phyloP scores from a whole-genome alignment of 768 basidiomycete species.

The Tricholoma sp. region DNA sequence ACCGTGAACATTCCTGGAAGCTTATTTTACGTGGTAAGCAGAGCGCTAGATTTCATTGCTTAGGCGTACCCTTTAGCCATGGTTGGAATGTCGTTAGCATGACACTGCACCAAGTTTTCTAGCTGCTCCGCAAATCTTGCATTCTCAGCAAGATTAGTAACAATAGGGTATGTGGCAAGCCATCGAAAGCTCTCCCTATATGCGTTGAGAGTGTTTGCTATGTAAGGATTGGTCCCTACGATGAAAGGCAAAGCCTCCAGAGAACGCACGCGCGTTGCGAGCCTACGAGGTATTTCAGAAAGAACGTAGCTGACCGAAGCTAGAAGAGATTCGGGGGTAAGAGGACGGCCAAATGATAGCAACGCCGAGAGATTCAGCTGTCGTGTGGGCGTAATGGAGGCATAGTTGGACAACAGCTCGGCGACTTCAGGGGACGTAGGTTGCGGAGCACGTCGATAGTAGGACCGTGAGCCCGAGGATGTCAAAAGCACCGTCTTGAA shows the following conservation, averaged over 20 bases:
- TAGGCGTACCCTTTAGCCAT: slow-evolving; percentile 76
- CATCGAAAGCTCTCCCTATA: slow-evolving; percentile 68
- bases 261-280: slow-evolving; percentile 69
- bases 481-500: slow-evolving; percentile 5
- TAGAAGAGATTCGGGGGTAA: slow-evolving; percentile 65
- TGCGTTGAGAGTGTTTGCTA: slow-evolving; percentile 63
- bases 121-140: slow-evolving; percentile 60
- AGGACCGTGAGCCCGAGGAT: slow-evolving; percentile 6
- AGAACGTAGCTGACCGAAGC: slow-evolving; percentile 71
- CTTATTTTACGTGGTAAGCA: slow-evolving; percentile 28
- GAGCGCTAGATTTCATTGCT: not conserved
- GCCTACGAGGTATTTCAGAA: slow-evolving; percentile 70
- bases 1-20: slow-evolving; percentile 81
- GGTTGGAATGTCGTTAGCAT: slow-evolving; percentile 85
- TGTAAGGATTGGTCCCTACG: slow-evolving; percentile 84
- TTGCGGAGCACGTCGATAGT: slow-evolving; percentile 37
- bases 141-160: slow-evolving; percentile 68
- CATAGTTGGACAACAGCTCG: slow-evolving; percentile 58
- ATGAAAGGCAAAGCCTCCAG: slow-evolving; percentile 81
- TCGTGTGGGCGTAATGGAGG: slow-evolving; percentile 50
- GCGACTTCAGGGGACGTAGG: slow-evolving; percentile 49
- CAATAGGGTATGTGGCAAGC: slow-evolving; percentile 61
- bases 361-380: slow-evolving; percentile 70
- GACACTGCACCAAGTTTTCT: slow-evolving; percentile 66
- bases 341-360: slow-evolving; percentile 70